These are phyloP conservation scores for Pyrenophora tritici-repentis DNA, from an alignment of 2,329 filamentous ascomycete genomes.

Conservation along the genomic window DNA sequence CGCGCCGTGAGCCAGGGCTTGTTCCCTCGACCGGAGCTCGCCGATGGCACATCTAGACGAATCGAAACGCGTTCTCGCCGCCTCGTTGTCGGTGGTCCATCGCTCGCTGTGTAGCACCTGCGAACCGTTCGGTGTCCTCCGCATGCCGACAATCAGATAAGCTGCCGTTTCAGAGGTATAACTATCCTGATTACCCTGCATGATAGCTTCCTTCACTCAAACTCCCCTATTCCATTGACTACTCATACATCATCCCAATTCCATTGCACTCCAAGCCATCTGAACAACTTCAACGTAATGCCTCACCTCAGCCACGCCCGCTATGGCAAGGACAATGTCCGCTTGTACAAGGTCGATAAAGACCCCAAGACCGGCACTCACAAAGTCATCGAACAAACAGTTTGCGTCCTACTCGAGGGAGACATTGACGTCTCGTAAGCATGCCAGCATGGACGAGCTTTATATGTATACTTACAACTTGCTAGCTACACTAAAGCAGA, in stretches of 20 bases:
- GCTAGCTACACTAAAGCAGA: slow-evolving; percentile 86
- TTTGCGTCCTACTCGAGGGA: slow-evolving; percentile 89
- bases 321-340: slow-evolving; percentile 97
- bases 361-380: slow-evolving; percentile 78
- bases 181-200: slow-evolving; percentile 28
- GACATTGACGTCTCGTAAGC: slow-evolving; percentile 81
- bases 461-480: slow-evolving; percentile 20
- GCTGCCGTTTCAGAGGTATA: slow-evolving; percentile 30
- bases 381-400: slow-evolving; percentile 91
- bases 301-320: slow-evolving; percentile 63
- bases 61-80: slow-evolving; percentile 30
- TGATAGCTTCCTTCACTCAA: slow-evolving; percentile 18
- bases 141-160: slow-evolving; percentile 39
- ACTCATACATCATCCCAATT: slow-evolving; percentile 1
- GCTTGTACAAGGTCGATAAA: slow-evolving; percentile 90
- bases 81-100: slow-evolving; percentile 26
- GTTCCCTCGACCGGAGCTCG: slow-evolving; percentile 37
- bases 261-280: not conserved
- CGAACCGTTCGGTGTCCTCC: slow-evolving; percentile 41
- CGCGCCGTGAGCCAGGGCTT: slow-evolving; percentile 24
- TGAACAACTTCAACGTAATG: slow-evolving; percentile 41
- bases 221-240: slow-evolving; percentile 10
- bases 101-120: slow-evolving; percentile 31
- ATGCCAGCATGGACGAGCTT: not conserved
- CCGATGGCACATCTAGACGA: slow-evolving; percentile 40